Conservation (phyloP, 768 basidiomycete genomes). For the Termitomyces sp. region DNA sequence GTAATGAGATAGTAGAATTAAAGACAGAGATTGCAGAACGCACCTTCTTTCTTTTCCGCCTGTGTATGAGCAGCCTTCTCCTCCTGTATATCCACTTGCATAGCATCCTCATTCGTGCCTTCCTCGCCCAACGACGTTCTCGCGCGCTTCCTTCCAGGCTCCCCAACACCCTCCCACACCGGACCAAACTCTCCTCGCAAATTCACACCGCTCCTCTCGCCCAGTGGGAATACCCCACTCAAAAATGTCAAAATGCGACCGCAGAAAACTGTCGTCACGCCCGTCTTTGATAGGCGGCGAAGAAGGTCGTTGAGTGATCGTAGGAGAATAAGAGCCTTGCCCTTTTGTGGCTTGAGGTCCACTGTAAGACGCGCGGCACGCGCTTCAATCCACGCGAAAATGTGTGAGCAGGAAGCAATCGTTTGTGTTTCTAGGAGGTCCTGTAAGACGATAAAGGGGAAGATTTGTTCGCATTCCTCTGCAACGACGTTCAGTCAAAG, state of each 20-base stretch:
- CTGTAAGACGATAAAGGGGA: conserved; percentile 70
- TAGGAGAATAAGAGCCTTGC: conserved; percentile 80
- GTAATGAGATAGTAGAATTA: neutral
- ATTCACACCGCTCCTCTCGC: conserved; percentile 89
- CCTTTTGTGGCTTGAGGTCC: conserved; percentile 80
- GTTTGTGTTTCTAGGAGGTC: conserved; percentile 85
- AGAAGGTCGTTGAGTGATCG: conserved; percentile 85
- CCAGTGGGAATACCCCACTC: conserved; percentile 79
- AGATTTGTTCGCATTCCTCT: conserved; percentile 76
- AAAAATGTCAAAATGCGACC: conserved; percentile 87
- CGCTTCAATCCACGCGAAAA: conserved; percentile 84
- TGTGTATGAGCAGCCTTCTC: conserved; percentile 23
- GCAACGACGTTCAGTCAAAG: neutral
- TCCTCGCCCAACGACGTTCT: conserved; percentile 20
- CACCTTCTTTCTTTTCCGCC: conserved; percentile 60
- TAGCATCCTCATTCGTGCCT: conserved; percentile 36
- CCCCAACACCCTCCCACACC: conserved; percentile 63
- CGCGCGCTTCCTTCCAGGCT: conserved; percentile 24
- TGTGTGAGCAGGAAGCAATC: conserved; percentile 76
- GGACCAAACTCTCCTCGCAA: conserved; percentile 83
- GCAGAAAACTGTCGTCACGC: conserved; percentile 79
- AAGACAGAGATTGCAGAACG: neutral
- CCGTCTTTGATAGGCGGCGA: conserved; percentile 81
- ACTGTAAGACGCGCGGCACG: conserved; percentile 66
- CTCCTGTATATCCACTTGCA: conserved; percentile 53